Evolutionary conservation across 2,329 filamentous ascomycete species (phyloP).

Genomic region (Aschersonia sp.): DNA sequence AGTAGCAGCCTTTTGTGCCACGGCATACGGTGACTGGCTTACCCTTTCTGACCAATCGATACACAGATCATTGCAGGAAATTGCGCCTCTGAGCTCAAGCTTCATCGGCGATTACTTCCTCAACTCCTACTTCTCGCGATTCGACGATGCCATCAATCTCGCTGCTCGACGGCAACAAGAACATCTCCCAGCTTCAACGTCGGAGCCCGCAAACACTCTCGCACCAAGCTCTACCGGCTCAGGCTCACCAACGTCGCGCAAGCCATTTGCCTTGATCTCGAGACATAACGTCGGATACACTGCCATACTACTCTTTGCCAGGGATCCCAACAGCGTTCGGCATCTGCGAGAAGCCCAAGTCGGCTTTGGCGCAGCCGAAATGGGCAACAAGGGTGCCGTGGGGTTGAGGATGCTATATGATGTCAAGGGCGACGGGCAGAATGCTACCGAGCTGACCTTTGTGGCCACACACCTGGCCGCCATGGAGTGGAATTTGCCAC

Average conservation of each 20-base stretch:
- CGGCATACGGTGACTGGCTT: neutral
- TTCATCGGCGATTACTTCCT: slow-evolving; percentile 79
- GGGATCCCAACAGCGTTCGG: slow-evolving; percentile 43
- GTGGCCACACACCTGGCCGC: slow-evolving; percentile 79
- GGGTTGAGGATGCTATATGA: slow-evolving; percentile 56
- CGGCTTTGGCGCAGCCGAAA: slow-evolving; percentile 71
- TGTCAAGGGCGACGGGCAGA: slow-evolving; percentile 9
- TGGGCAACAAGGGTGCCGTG: slow-evolving; percentile 93
- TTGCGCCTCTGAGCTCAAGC: slow-evolving; percentile 69
- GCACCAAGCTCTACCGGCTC: slow-evolving; percentile 2
- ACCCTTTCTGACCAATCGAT: neutral
- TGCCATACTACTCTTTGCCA: slow-evolving; percentile 72
- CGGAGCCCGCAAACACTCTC: slow-evolving; percentile 5
- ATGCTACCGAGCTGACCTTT: slow-evolving; percentile 60
- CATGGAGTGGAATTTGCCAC: slow-evolving; percentile 63
- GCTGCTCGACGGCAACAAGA: slow-evolving; percentile 36
- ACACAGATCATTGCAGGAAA: slow-evolving; percentile 67
- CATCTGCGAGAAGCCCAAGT: slow-evolving; percentile 66
- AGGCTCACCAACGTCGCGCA: slow-evolving; percentile 7
- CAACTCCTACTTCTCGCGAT: slow-evolving; percentile 57
- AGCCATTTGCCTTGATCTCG: slow-evolving; percentile 54
- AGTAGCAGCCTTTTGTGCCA: slow-evolving; percentile 6
- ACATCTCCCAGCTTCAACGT: slow-evolving; percentile 1
- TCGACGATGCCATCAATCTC: slow-evolving; percentile 56
- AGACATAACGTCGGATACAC: slow-evolving; percentile 78